Percentiles rank a stretch among this genome's conserved stretches.
phyloP scores from a whole-genome alignment of 2,329 filamentous ascomycete species.

The Phyllosticta paracitricarpa region DNA sequence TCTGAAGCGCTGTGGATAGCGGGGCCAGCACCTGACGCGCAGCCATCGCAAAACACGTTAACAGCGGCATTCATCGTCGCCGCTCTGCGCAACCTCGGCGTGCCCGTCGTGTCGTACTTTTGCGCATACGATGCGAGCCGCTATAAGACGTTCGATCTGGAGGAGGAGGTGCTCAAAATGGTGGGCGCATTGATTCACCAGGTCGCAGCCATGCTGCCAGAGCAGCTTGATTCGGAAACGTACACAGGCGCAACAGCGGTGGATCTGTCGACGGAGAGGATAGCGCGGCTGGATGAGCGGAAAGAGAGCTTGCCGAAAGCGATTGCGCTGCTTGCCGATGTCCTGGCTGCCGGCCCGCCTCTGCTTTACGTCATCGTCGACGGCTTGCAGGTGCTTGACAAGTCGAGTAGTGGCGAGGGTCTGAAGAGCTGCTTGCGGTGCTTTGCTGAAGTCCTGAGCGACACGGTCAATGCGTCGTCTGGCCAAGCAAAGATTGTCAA shows the following conservation, averaged over 20 bases:
- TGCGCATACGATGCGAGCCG: conserved; percentile 9
- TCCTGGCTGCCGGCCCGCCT: not conserved
- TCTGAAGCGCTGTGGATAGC: not conserved
- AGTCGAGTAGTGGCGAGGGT: not conserved
- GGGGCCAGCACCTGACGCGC: not conserved
- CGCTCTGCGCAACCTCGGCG: not conserved
- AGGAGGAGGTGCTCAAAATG: not conserved
- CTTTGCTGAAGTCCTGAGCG: not conserved
- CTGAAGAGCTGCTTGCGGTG: not conserved
- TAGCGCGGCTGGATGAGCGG: not conserved
- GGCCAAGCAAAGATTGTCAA: not conserved
- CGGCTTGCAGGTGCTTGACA: not conserved
- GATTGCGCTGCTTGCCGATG: not conserved
- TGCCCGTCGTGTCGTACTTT: conserved; percentile 12
- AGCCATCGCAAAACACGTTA: not conserved
- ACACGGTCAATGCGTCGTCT: not conserved
- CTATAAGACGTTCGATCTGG: conserved; percentile 1
- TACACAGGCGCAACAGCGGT: not conserved
- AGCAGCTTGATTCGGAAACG: not conserved
- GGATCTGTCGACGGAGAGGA: not conserved
- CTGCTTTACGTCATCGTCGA: not conserved
- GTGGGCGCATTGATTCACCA: conserved; percentile 11
- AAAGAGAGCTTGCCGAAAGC: not conserved
- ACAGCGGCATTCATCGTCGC: not conserved
- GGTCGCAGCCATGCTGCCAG: conserved; percentile 10